Conservation (phyloP, 208 protist species). For the Acanthamoeba pearcei region DNA sequence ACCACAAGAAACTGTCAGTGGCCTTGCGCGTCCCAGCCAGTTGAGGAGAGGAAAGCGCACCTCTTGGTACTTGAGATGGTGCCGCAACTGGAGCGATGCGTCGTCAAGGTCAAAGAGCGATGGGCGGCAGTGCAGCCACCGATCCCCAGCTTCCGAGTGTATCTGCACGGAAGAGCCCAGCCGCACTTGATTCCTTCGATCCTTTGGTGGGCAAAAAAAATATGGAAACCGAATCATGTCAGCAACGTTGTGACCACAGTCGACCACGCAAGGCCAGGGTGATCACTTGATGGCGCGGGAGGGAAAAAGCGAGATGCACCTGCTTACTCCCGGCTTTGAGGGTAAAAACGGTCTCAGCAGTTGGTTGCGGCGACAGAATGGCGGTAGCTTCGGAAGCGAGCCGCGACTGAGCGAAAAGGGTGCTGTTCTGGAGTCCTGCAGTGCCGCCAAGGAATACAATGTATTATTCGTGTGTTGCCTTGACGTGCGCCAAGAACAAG, state of each 20-base stretch:
- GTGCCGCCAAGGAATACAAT: too few relatives aligned
- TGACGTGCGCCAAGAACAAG: too few relatives aligned
- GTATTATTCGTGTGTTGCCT: too few relatives aligned
- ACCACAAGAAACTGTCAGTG: too few relatives aligned
- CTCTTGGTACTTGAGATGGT: conserved; percentile 56
- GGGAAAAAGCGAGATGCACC: neutral
- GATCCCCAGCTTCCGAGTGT: conserved; percentile 5
- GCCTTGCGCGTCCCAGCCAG: too few relatives aligned
- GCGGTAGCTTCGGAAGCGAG: neutral
- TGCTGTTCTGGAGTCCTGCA: neutral
- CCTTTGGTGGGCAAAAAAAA: neutral
- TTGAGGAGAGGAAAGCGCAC: neutral
- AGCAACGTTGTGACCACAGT: too few relatives aligned
- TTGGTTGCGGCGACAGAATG: neutral
- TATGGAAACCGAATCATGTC: too few relatives aligned
- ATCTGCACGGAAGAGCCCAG: conserved; percentile 33
- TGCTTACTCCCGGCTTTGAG: conserved; percentile 51
- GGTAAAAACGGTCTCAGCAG: conserved; percentile 26
- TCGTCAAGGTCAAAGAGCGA: conserved; percentile 35
- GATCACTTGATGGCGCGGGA: neutral
- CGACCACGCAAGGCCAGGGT: too few relatives aligned
- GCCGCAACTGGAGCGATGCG: conserved; percentile 17
- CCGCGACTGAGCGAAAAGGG: neutral
- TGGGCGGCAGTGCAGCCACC: conserved; percentile 60
- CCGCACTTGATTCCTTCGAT: neutral